Conservation (phyloP, 345 rosid species). For the Erucastrum elatum region DNA sequence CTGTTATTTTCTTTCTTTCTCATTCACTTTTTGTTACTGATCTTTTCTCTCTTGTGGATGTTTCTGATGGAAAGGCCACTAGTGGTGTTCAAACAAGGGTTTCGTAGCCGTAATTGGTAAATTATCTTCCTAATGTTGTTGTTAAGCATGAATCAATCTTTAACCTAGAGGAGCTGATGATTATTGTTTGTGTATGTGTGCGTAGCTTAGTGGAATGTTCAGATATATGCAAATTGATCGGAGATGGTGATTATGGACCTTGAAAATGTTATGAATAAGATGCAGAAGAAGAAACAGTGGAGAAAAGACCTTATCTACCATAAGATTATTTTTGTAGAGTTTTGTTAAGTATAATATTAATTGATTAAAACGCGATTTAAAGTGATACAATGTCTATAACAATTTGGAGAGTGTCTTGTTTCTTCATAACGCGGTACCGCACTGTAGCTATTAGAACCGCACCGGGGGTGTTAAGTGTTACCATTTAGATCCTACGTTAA, state of each 20-base stretch:
- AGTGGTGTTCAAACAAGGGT: conserved; percentile 88
- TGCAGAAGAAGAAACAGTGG: not conserved
- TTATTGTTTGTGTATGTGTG: conserved; percentile 1
- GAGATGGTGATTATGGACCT: conserved; percentile 75
- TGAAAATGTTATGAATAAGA: conserved; percentile 27
- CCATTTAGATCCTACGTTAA: no score
- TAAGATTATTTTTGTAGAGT: conserved; percentile 9
- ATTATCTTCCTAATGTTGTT: not conserved
- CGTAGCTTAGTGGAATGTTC: conserved; percentile 92
- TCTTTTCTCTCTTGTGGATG: not conserved
- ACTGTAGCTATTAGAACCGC: no score
- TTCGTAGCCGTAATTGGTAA: conserved; percentile 85
- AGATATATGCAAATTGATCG: conserved; percentile 83
- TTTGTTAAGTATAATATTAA: not conserved
- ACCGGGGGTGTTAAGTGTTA: no score
- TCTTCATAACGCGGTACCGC: not conserved
- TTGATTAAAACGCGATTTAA: not conserved
- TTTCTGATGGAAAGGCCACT: conserved; percentile 51
- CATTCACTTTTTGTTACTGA: not conserved
- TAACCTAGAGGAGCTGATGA: not conserved
- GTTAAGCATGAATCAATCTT: not conserved
- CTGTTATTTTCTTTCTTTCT: not conserved
- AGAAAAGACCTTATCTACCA: not conserved
- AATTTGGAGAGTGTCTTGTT: not conserved
- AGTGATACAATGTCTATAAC: not conserved